Conservation (phyloP, 306 rosid genomes). For the Vigna mungo region DNA sequence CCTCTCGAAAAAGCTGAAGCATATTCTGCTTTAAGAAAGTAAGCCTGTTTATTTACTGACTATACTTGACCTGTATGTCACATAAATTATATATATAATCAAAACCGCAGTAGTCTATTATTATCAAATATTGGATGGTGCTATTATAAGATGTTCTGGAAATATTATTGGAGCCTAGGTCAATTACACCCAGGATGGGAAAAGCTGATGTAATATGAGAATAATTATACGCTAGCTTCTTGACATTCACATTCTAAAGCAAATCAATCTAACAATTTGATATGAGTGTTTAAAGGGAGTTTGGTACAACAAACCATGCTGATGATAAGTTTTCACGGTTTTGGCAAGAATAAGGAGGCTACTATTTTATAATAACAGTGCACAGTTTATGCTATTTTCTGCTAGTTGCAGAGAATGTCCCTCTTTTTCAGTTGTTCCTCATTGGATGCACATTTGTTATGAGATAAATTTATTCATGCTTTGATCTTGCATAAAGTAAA, state of each 20-base stretch:
- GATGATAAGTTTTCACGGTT: neutral
- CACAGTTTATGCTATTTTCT: conserved; percentile 26
- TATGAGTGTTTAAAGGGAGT: conserved; percentile 14
- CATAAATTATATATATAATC: conserved; percentile 8
- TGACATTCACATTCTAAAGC: conserved; percentile 22
- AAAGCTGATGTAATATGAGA: conserved; percentile 30
- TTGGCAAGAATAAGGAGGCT: neutral
- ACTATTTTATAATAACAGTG: conserved; percentile 10
- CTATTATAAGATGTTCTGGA: conserved; percentile 28
- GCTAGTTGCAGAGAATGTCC: conserved; percentile 11
- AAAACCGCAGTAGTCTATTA: conserved; percentile 19
- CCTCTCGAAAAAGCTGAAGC: conserved; percentile 93
- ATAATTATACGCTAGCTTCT: conserved; percentile 31
- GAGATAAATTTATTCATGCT: conserved; percentile 10
- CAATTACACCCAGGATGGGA: conserved; percentile 23
- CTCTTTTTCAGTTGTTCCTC: neutral
- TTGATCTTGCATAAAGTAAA: neutral
- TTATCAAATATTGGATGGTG: conserved; percentile 37
- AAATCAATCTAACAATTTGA: neutral
- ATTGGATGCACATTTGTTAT: neutral
- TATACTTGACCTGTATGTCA: conserved; percentile 31
- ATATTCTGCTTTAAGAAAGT: conserved; percentile 88
- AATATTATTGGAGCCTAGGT: conserved; percentile 21
- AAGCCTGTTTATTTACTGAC: conserved; percentile 52
- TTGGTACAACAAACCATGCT: conserved; percentile 26